Evolutionary conservation across 1,284 basidiomycete species (phyloP).

Genomic region (Pascua guehoae): DNA sequence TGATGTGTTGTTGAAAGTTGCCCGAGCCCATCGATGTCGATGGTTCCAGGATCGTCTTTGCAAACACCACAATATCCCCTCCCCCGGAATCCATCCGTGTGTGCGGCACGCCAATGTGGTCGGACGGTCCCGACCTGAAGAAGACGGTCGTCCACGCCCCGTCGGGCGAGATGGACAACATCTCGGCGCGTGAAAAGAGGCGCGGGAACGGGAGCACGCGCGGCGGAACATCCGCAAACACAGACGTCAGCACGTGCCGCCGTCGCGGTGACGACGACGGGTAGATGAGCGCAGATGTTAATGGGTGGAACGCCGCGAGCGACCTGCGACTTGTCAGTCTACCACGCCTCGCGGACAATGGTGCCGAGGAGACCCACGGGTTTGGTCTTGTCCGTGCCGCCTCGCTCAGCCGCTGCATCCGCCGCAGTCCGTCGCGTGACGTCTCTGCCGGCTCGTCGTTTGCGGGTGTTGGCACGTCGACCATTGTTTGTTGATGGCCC

Average conservation of each 20-base stretch:
- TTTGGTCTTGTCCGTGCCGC: conserved; percentile 1
- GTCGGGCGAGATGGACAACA: conserved; percentile 30
- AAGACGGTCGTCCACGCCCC: conserved; percentile 34
- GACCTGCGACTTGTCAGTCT: conserved; percentile 9
- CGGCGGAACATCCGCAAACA: conserved; percentile 20
- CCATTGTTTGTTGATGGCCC: conserved; percentile 2
- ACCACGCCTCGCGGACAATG: not conserved
- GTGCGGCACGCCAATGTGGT: not conserved
- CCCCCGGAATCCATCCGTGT: conserved; percentile 8
- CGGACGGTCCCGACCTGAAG: conserved; percentile 3
- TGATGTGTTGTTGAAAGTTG: no score
- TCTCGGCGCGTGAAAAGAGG: conserved; percentile 17
- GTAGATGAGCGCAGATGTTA: conserved; percentile 17
- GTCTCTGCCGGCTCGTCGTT: conserved; percentile 16
- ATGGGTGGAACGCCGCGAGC: conserved; percentile 14
- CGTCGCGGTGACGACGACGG: conserved; percentile 4
- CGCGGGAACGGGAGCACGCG: conserved; percentile 22
- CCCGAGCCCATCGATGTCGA: not conserved
- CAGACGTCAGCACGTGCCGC: conserved; percentile 13
- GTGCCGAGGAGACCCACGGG: conserved; percentile 1
- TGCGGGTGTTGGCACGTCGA: conserved; percentile 5
- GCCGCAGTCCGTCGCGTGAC: conserved; percentile 13
- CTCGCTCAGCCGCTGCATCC: conserved; percentile 18
- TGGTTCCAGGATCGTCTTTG: conserved; percentile 30
- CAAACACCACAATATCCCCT: conserved; percentile 13